Conservation (phyloP, 768 basidiomycete genomes). For the Rhizopogon vulgaris region DNA sequence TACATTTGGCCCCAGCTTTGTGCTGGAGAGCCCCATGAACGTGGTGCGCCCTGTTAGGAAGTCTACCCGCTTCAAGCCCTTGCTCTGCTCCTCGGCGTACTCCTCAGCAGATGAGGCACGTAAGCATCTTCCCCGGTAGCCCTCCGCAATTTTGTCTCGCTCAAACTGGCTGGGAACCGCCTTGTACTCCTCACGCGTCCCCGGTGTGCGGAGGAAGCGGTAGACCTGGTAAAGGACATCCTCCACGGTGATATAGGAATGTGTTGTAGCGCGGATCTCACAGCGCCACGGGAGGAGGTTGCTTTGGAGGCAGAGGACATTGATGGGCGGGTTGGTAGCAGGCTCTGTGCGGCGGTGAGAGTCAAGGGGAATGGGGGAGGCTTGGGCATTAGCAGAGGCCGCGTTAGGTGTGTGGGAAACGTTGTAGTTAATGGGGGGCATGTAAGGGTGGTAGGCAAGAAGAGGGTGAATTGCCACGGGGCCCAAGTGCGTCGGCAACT, state of each 20-base stretch:
- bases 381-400: constrained; percentile 17
- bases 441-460: constrained; percentile 22
- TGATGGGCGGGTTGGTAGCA: constrained; percentile 25
- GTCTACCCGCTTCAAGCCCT: constrained; percentile 51
- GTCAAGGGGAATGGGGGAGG: constrained; percentile 21
- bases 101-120: constrained; percentile 23
- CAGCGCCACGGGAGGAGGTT: constrained; percentile 29
- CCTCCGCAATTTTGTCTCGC: constrained; percentile 30
- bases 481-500: constrained; percentile 20
- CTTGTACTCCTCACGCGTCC: constrained; percentile 35
- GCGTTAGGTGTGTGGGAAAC: constrained; percentile 12
- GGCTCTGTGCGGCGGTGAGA: constrained; percentile 18
- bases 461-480: constrained; percentile 25
- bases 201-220: constrained; percentile 33
- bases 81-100: constrained; percentile 34
- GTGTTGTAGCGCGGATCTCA: constrained; percentile 21
- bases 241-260: constrained; percentile 30
- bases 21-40: constrained; percentile 43
- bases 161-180: constrained; percentile 26
- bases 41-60: constrained; percentile 38
- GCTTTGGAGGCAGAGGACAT: constrained; percentile 24
- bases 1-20: constrained; percentile 28
- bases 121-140: constrained; percentile 37
- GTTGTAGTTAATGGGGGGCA: constrained; percentile 17
- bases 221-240: constrained; percentile 48